phyloP scores from a whole-genome alignment of 257 asterid species.

The Solanum neorickii region DNA sequence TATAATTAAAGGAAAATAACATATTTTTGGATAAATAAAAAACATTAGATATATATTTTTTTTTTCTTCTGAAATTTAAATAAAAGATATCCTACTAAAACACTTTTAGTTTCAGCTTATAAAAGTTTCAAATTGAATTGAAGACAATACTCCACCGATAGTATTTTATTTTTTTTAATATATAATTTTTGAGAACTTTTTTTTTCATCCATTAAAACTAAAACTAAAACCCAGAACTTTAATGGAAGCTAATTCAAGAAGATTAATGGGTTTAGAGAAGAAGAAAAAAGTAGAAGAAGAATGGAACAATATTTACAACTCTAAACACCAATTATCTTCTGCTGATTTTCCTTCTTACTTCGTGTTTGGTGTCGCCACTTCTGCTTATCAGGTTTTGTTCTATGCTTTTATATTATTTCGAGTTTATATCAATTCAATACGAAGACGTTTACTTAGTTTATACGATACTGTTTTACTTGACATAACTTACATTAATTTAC shows the following conservation, averaged over 20 bases:
- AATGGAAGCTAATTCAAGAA: slow-evolving; percentile 4
- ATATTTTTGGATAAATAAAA: no score
- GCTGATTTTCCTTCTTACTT: slow-evolving; percentile 26
- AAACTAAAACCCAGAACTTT: neutral
- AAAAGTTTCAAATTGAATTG: neutral
- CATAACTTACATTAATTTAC: no score
- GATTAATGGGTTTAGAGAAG: slow-evolving; percentile 27
- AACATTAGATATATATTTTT: neutral
- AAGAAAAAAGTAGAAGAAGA: slow-evolving; percentile 35
- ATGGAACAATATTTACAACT: slow-evolving; percentile 27
- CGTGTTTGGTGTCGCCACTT: slow-evolving; percentile 46
- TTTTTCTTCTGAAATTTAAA: neutral
- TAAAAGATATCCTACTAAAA: neutral
- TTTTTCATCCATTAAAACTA: neutral
- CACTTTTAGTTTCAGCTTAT: neutral
- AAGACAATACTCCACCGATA: neutral
- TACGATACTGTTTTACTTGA: neutral
- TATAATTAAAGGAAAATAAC: no score
- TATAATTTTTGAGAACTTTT: neutral
- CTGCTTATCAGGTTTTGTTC: slow-evolving; percentile 38
- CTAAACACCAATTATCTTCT: slow-evolving; percentile 25
- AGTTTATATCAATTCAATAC: neutral
- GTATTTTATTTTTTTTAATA: no score
- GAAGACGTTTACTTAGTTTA: no score
- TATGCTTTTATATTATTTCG: neutral